Conservation (phyloP, 306 rosid genomes). For the Corylus americana region DNA sequence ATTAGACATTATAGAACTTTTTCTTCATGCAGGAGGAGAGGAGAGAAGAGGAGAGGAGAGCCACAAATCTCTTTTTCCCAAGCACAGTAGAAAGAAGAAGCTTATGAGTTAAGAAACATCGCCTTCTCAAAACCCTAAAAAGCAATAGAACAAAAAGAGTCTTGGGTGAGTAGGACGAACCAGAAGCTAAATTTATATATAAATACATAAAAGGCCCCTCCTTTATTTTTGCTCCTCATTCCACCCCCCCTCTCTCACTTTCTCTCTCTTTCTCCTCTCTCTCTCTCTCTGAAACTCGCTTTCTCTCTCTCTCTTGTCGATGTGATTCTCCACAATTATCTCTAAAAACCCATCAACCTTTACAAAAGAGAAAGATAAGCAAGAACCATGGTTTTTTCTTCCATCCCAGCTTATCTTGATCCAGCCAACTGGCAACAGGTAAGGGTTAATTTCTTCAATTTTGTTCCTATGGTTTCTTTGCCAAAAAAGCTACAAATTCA, state of each 20-base stretch:
- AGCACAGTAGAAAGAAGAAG: slow-evolving; percentile 50
- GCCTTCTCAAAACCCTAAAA: slow-evolving; percentile 79
- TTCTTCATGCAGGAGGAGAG: slow-evolving; percentile 46
- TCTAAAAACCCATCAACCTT: slow-evolving; percentile 53
- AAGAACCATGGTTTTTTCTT: slow-evolving; percentile 80
- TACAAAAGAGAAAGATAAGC: slow-evolving; percentile 58
- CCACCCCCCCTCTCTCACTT: too few species aligned
- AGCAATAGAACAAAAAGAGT: slow-evolving; percentile 76
- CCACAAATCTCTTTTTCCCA: slow-evolving; percentile 44
- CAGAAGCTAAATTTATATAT: slow-evolving; percentile 45
- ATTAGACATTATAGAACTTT: slow-evolving; percentile 25
- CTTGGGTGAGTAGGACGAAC: slow-evolving; percentile 18
- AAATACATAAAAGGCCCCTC: slow-evolving; percentile 61
- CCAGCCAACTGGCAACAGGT: slow-evolving; percentile 95
- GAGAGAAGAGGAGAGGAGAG: slow-evolving; percentile 28
- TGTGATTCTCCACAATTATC: slow-evolving; percentile 62
- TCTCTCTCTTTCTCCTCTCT: slow-evolving; percentile 38
- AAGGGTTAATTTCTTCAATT: slow-evolving; percentile 32
- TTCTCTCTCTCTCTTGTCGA: slow-evolving; percentile 42
- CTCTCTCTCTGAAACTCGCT: slow-evolving; percentile 26
- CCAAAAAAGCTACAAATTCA: slow-evolving; percentile 19
- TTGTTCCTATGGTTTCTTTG: slow-evolving; percentile 13
- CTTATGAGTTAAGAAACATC: slow-evolving; percentile 81
- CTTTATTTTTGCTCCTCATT: slow-evolving; percentile 51
- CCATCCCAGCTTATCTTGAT: slow-evolving; percentile 89